Conservation (phyloP, 1,139 yeast species). For the Blastobotrys arbuscula region DNA sequence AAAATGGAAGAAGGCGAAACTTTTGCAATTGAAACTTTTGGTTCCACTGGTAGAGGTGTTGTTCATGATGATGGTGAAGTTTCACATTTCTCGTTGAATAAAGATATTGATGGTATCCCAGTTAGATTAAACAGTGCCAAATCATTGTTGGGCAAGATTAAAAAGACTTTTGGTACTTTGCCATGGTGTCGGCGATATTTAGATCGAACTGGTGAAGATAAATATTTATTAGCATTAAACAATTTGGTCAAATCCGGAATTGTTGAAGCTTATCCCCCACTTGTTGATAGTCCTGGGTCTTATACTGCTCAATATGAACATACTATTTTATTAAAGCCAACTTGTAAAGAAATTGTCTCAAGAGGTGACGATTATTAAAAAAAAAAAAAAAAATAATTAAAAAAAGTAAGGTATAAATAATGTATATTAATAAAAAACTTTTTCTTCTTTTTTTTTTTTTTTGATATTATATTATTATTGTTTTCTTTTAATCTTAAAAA, state of each 20-base stretch:
- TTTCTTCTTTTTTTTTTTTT: neutral
- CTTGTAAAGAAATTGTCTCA: slow-evolving; percentile 88
- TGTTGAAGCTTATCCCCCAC: slow-evolving; percentile 96
- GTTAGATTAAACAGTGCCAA: slow-evolving; percentile 62
- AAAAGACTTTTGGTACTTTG: slow-evolving; percentile 80
- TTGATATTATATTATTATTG: neutral
- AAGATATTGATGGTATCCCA: slow-evolving; percentile 46
- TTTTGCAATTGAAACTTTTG: slow-evolving; percentile 97
- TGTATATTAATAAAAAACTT: neutral
- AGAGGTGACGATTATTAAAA: slow-evolving; percentile 77
- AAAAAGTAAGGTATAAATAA: neutral
- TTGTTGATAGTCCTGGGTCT: slow-evolving; percentile 73
- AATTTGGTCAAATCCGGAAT: slow-evolving; percentile 79
- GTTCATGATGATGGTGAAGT: slow-evolving; percentile 86
- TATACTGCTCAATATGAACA: slow-evolving; percentile 97
- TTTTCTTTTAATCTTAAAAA: neutral
- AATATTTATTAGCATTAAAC: slow-evolving; percentile 83
- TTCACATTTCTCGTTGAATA: slow-evolving; percentile 78
- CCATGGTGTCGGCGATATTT: slow-evolving; percentile 96
- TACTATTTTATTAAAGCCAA: slow-evolving; percentile 85
- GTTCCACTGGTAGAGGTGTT: slow-evolving; percentile 91
- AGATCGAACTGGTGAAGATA: slow-evolving; percentile 88
- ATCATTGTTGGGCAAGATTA: slow-evolving; percentile 59
- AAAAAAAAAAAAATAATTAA: neutral
- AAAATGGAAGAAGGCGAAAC: slow-evolving; percentile 99